A percentile compares a stretch with the other conserved stretches of the same genome.
These are phyloP conservation scores for Globisporangium radiosum DNA, from an alignment of 352 stramenopile genomes.

Conservation along the genomic window DNA sequence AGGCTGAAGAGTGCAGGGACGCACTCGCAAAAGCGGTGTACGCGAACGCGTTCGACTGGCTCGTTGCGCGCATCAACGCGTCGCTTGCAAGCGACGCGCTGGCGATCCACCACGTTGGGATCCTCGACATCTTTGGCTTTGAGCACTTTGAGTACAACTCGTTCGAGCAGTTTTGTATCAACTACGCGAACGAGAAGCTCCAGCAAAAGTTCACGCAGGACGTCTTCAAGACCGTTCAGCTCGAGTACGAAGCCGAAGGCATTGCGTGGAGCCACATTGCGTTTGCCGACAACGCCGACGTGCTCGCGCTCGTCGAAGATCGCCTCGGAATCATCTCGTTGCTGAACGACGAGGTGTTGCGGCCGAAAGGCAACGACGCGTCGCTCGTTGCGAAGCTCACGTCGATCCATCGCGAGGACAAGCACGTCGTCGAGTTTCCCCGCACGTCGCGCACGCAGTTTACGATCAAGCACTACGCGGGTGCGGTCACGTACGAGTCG, in stretches of 20 bases:
- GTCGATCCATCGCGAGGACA: conserved; percentile 39
- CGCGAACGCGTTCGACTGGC: conserved; percentile 94
- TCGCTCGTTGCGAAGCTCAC: conserved; percentile 71
- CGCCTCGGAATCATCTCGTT: conserved; percentile 85
- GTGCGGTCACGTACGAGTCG: conserved; percentile 86
- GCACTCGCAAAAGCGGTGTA: conserved; percentile 96
- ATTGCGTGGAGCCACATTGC: conserved; percentile 94
- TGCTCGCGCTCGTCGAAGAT: conserved; percentile 85
- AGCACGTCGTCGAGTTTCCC: conserved; percentile 79
- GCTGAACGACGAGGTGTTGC: conserved; percentile 87
- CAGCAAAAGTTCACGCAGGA: conserved; percentile 91
- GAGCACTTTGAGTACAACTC: conserved; percentile 93
- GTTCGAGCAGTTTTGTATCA: conserved; percentile 93
- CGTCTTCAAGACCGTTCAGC: conserved; percentile 86
- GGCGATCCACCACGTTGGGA: conserved; percentile 70
- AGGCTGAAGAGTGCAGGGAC: conserved; percentile 89
- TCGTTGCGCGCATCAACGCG: conserved; percentile 87
- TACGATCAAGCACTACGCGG: conserved; percentile 90
- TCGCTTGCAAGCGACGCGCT: conserved; percentile 59
- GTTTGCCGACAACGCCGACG: conserved; percentile 87
- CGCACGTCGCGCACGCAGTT: conserved; percentile 88
- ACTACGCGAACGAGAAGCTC: conserved; percentile 91
- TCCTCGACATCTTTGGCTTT: conserved; percentile 94
- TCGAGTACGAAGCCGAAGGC: conserved; percentile 85
- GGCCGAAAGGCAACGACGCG: conserved; percentile 81